Conservation (phyloP, 1,139 yeast species). For the Geotrichum reessii region DNA sequence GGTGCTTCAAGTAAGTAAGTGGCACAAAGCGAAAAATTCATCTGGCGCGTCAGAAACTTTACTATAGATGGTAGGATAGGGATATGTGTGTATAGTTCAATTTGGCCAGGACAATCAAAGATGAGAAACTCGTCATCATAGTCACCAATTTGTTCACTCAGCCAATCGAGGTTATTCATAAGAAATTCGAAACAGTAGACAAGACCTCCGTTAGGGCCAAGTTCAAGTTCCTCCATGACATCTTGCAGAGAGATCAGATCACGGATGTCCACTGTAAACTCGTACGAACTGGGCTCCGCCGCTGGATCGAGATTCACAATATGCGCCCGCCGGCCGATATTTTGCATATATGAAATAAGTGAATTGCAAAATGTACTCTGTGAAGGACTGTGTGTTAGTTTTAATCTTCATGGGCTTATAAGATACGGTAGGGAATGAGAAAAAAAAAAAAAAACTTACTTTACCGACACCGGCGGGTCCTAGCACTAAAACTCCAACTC, state of each 20-base stretch:
- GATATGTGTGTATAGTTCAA: conserved; percentile 89
- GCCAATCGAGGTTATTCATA: conserved; percentile 86
- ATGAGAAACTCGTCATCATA: conserved; percentile 88
- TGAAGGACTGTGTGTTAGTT: not conserved
- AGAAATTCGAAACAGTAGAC: conserved; percentile 87
- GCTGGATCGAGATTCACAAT: conserved; percentile 96
- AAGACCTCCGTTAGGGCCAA: conserved; percentile 95
- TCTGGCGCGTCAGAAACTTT: conserved; percentile 67
- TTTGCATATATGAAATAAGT: conserved; percentile 80
- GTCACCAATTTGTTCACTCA: conserved; percentile 92
- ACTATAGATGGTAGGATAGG: conserved; percentile 89
- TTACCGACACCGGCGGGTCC: conserved; percentile 99
- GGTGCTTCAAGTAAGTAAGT: conserved; percentile 91
- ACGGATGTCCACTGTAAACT: conserved; percentile 87
- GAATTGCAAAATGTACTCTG: conserved; percentile 73
- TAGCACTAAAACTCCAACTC: conserved; percentile 90
- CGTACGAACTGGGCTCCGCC: conserved; percentile 87
- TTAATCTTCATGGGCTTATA: not conserved
- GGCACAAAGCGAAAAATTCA: conserved; percentile 86
- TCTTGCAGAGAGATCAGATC: conserved; percentile 87
- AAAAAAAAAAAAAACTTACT: conserved; percentile 24
- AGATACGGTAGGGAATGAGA: not conserved
- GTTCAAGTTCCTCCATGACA: conserved; percentile 91
- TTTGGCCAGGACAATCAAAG: conserved; percentile 97
- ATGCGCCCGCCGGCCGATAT: conserved; percentile 88